Evolutionary conservation across 495 filamentous ascomycete species (phyloP), one percentile per base, ranked within the genome.

Genomic region (Aspergillus biplanus): DNA sequence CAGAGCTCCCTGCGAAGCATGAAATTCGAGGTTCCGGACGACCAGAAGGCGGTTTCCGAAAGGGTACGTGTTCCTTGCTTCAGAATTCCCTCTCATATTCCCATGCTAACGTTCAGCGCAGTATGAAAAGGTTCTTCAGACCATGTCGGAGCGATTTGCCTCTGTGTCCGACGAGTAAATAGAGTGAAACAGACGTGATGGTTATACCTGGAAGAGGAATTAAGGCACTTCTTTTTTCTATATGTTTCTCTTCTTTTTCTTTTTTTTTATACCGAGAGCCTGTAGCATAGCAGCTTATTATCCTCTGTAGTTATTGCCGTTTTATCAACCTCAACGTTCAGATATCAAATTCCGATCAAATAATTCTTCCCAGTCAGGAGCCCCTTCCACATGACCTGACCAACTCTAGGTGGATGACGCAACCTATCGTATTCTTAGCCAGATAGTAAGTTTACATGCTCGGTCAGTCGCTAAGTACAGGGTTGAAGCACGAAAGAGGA

Each of bases 61-160:
- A 94, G 92, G 88, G 90, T 91, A 79, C 57, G 80, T 66, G 18
- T 67, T 34, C 8, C 32, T 31, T 4, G 35, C 6, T 27, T 27
- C 21, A 27, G n/a, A 21, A 8, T 35, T 32, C 15, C 27, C 33
- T 32, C 15, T 47, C 33, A 27, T 31, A 32, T 53, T 27, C 21
- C 44, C n/a, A 52, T 27, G 54, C 65, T 68, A 58, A 67, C 68
- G 21, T 58, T 59, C 56, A 15, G 13, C 34, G 27, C 58, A 92
- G 90, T 99, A 97, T 74, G 95, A 99, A 83, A 89, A 88, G 69
- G 83, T 98, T 68, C 82, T 91, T 68, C 92, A 96, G 78, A 83
- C 84, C 62, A 92, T 99, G 93, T 86, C 89, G 60, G 96, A 99
- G 77, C 93, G 96, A 75, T 99, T 98, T 78, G 96, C 96, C 18